A percentile compares a stretch with the other conserved stretches of the same genome.
These are phyloP conservation scores for Blastocystis sp. DNA, from an alignment of 352 stramenopile genomes.

Conservation along the genomic window DNA sequence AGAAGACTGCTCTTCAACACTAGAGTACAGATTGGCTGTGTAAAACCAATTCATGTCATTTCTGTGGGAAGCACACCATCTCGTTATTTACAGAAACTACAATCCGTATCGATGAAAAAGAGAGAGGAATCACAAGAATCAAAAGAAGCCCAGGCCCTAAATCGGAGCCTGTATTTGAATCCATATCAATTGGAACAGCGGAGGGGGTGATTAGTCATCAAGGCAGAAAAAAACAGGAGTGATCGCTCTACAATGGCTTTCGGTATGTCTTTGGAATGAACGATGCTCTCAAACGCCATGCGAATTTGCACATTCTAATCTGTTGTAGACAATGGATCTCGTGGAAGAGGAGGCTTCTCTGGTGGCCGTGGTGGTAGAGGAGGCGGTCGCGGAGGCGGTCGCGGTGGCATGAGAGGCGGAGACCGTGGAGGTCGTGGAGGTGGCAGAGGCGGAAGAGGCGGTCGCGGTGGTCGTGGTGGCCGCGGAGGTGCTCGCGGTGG, in stretches of 20 bases:
- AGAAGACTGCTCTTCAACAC: too few species aligned
- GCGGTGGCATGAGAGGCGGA: conserved; percentile 63
- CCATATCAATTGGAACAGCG: background rate
- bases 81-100: too few species aligned
- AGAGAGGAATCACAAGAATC: too few species aligned
- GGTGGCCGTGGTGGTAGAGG: conserved; percentile 61
- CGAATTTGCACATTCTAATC: background rate
- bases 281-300: background rate
- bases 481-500: conserved; percentile 11
- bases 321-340: conserved; percentile 29
- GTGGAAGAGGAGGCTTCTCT: conserved; percentile 70
- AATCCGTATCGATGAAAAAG: too few species aligned
- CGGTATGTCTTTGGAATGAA: background rate
- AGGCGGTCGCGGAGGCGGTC: conserved; percentile 71
- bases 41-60: too few species aligned
- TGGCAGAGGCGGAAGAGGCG: background rate
- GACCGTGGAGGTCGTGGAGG: conserved; percentile 55
- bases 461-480: background rate
- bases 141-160: background rate
- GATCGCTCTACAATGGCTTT: background rate
- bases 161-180: background rate
- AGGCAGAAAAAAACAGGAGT: background rate
- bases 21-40: too few species aligned
- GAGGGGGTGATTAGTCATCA: background rate
- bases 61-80: too few species aligned